Conservation (phyloP, 805 yeast genomes). For the Tetrapisispora iriomotensis region DNA sequence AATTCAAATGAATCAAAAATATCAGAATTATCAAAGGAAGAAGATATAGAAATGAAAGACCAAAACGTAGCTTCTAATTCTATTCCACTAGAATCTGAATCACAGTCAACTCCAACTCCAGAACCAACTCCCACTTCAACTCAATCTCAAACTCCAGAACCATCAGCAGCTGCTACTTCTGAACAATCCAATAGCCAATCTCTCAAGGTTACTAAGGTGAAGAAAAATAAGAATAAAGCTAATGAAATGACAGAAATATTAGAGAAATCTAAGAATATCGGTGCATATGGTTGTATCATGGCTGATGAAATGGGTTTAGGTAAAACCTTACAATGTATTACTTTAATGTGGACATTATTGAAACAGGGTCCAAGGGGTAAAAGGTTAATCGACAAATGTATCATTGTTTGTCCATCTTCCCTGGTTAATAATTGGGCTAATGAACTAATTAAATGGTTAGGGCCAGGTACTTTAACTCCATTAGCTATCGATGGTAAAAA, state of each 20-base stretch:
- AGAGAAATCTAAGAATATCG: conserved; percentile 32
- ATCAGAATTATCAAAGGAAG: not conserved
- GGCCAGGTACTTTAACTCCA: conserved; percentile 81
- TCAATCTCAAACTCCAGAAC: not conserved
- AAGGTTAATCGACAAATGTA: conserved; percentile 76
- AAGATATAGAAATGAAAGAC: conserved; percentile 1
- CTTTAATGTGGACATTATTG: conserved; percentile 86
- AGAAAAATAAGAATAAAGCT: not conserved
- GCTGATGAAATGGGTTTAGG: conserved; percentile 98
- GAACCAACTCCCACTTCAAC: conserved; percentile 1
- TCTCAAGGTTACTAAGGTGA: no score
- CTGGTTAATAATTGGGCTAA: conserved; percentile 96
- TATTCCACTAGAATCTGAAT: no score
- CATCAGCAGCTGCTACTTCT: not conserved
- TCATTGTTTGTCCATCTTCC: conserved; percentile 92
- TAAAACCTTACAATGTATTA: conserved; percentile 79
- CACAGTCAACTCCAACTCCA: not conserved
- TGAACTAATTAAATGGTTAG: conserved; percentile 90
- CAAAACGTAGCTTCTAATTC: no score
- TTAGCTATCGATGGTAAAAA: conserved; percentile 88
- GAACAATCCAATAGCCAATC: no score
- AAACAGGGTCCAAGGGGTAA: conserved; percentile 78
- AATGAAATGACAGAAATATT: not conserved
- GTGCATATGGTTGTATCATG: conserved; percentile 94
- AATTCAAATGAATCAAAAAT: no score